Evolutionary conservation across 1,139 yeast genomes (phyloP), one percentile per base, ranked within the genome.

Genomic region (Suhomyces bribrorum): DNA sequence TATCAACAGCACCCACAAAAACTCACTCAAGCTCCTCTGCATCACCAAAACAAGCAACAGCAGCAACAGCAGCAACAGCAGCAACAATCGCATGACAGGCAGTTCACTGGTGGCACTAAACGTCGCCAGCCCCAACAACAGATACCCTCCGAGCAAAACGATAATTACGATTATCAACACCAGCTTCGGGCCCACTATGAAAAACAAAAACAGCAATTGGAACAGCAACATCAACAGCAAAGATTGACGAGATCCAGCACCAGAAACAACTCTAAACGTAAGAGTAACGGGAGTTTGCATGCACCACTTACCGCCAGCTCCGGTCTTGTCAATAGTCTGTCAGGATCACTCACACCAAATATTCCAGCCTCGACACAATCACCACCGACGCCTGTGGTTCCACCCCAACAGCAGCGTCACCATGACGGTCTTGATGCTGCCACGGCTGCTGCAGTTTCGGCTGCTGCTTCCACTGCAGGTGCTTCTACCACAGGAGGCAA

Each of bases 141-240:
- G 20, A 20, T 20, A 20, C 23, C 23, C 8, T 8, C 11, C 11
- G 39, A 37, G 14, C 22, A 32, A 27, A 41, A 41, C 14, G 38
- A 43, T 20, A 43, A 31, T 30, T 56, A 47, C 36, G 64, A 59
- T 31, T 62, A 61, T 33, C 57, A 56, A 30, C 64, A 57, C 14
- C 64, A 56, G 37, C 50, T 60, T 31, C 43, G 65, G 28, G 57
- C 54, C 14, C 63, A 56, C 14, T 62, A 57, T 34, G 57, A 58
- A 31, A 60, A 61, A 31, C 63, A 59, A 33, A 50, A 55, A 31
- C 61, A 53, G 26, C 57, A 52, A 13, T 34, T 34, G 14, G 50
- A 49, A 26, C 40, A 41, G 14, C 33, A 29, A 29, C 34, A 34
- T 25, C 31, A 37, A 22, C 36, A 41, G 16, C 43, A 35, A 29